phyloP scores from a whole-genome alignment of 768 basidiomycete genomes.

The Flagelloscypha sp. region DNA sequence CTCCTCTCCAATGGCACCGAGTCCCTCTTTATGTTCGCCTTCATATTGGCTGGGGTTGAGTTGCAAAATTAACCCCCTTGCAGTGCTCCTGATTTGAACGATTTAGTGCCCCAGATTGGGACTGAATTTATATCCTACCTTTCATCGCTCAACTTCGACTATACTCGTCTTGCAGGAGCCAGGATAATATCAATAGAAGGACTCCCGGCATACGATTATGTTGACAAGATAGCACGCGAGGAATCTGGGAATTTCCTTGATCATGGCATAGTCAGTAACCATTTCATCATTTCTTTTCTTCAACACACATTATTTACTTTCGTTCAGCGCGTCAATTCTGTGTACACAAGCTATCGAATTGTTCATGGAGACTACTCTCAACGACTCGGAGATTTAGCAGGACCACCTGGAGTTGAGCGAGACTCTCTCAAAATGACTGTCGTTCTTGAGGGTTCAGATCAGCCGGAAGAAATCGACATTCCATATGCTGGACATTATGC shows the following conservation, averaged over 20 bases:
- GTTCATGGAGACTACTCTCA: conserved; percentile 42
- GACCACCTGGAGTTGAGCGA: conserved; percentile 39
- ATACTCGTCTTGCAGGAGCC: conserved; percentile 54
- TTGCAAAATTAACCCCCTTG: too few species aligned
- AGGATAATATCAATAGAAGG: conserved; percentile 48
- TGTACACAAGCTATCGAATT: conserved; percentile 50
- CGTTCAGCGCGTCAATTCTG: conserved; percentile 59
- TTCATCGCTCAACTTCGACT: conserved; percentile 44
- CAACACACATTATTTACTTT: too few species aligned
- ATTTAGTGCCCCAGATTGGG: conserved; percentile 40
- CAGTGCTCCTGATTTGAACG: conserved; percentile 42
- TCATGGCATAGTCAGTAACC: conserved; percentile 50
- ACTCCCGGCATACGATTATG: conserved; percentile 43
- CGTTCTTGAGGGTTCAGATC: conserved; percentile 36
- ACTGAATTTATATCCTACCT: conserved; percentile 37
- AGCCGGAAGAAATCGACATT: conserved; percentile 38
- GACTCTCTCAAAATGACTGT: conserved; percentile 40
- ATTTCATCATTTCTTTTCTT: too few species aligned
- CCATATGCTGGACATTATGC: conserved; percentile 44
- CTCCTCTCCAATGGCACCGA: conserved; percentile 36
- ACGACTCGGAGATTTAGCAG: conserved; percentile 48
- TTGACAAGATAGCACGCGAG: conserved; percentile 47
- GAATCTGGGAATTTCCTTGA: conserved; percentile 60
- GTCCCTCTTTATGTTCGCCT: too few species aligned
- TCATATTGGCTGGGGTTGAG: too few species aligned